phyloP scores from a whole-genome alignment of 768 basidiomycete genomes.

The Russula ochroleuca region DNA sequence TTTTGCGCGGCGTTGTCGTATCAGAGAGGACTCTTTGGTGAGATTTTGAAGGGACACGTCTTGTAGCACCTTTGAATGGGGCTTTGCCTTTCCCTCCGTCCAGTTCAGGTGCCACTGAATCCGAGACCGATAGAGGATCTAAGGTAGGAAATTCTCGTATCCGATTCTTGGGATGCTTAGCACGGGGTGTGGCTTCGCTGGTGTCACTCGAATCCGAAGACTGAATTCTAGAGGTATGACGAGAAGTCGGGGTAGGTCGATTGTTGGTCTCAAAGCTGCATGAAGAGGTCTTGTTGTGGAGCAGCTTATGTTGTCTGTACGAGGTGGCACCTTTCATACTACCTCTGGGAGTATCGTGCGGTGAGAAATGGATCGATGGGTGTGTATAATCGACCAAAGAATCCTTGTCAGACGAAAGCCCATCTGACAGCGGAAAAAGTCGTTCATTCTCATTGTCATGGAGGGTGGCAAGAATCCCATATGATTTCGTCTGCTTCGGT shows the following conservation, averaged over 20 bases:
- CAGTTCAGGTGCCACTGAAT: neutral
- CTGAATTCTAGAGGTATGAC: neutral
- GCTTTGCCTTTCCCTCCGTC: neutral
- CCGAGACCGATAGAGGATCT: slow-evolving; percentile 15
- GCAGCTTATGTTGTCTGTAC: neutral
- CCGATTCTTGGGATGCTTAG: neutral
- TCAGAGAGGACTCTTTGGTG: neutral
- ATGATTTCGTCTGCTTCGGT: slow-evolving; percentile 2
- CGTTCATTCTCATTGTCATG: slow-evolving; percentile 12
- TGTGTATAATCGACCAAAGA: neutral
- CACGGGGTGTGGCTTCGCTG: slow-evolving; percentile 20
- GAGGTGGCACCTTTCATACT: neutral
- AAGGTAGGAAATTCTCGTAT: slow-evolving; percentile 10
- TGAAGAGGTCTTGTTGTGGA: slow-evolving; percentile 1
- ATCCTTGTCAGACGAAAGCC: slow-evolving; percentile 11
- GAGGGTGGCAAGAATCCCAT: slow-evolving; percentile 2
- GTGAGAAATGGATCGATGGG: neutral
- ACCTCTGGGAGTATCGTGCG: neutral
- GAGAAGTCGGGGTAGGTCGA: neutral
- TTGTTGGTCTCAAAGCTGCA: neutral
- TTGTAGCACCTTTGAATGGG: neutral
- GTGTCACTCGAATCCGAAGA: slow-evolving; percentile 5
- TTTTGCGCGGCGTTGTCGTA: slow-evolving; percentile 5
- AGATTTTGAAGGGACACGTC: neutral
- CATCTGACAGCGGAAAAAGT: slow-evolving; percentile 4